A percentile compares a stretch with the other conserved stretches of the same genome.
These are phyloP conservation scores for Entomortierella chlamydospora DNA, from an alignment of 192 early-diverging fungal species.

Conservation along the genomic window DNA sequence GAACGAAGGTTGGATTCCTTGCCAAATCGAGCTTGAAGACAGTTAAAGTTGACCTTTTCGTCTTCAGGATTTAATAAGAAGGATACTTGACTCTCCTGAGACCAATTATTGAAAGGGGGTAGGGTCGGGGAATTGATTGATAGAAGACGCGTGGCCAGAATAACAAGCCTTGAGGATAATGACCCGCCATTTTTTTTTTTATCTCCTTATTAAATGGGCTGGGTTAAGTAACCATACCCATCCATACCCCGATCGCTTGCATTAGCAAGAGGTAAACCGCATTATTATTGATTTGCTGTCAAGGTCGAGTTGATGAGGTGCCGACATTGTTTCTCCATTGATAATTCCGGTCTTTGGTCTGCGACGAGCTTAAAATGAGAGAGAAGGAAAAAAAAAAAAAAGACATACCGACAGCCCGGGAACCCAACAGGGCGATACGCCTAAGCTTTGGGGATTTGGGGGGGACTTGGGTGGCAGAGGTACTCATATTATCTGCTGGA, in stretches of 20 bases:
- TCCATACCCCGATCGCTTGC: no score
- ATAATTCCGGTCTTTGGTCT: background rate
- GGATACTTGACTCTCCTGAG: background rate
- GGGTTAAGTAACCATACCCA: no score
- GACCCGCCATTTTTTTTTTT: background rate
- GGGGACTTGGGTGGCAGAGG: constrained; percentile 36
- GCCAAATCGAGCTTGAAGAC: no score
- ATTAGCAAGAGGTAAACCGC: no score
- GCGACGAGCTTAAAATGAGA: background rate
- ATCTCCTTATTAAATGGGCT: no score
- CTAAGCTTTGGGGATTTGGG: constrained; percentile 71
- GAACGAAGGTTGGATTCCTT: no score
- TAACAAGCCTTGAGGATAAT: background rate
- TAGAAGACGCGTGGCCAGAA: background rate
- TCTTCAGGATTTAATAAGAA: no score
- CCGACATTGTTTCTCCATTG: no score
- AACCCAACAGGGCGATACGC: constrained; percentile 85
- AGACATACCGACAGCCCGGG: constrained; percentile 78
- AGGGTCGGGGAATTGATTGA: background rate
- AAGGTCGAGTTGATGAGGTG: no score
- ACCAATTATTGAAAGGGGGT: background rate
- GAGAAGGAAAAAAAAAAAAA: background rate
- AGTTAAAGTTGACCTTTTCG: no score
- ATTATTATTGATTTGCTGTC: no score
- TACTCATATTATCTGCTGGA: constrained; percentile 15